These are phyloP conservation scores for Prosopis cineraria DNA, from an alignment of 306 rosid genomes.

Conservation along the genomic window DNA sequence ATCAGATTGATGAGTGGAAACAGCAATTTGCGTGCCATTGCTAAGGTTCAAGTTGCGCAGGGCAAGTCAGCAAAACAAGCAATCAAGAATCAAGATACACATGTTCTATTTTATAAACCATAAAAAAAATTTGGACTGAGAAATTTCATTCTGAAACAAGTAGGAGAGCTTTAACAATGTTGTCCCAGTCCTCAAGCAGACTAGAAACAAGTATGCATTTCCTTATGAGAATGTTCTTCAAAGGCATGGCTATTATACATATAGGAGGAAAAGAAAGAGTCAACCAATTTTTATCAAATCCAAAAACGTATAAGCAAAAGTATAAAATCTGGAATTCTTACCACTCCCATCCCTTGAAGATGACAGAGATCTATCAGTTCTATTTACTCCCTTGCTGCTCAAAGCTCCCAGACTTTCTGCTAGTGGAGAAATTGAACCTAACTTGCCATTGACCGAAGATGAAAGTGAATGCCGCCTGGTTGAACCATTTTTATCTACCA, in stretches of 20 bases:
- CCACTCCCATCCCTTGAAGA: neutral
- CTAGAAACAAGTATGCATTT: neutral
- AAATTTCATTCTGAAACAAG: neutral
- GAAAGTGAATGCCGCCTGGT: slow-evolving; percentile 47
- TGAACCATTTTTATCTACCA: slow-evolving; percentile 29
- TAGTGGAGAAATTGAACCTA: slow-evolving; percentile 34
- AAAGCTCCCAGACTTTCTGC: slow-evolving; percentile 25
- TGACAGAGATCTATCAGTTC: slow-evolving; percentile 29
- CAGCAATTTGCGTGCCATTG: neutral
- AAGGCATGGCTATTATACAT: neutral
- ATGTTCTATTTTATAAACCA: neutral
- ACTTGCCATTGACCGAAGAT: slow-evolving; percentile 30
- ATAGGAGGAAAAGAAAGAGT: no score
- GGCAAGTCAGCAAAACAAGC: neutral
- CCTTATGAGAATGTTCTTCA: neutral
- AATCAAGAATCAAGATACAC: slow-evolving; percentile 8
- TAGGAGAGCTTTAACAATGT: neutral
- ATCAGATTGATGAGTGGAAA: neutral
- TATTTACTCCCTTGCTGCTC: slow-evolving; percentile 38
- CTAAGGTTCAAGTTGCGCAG: neutral
- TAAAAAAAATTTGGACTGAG: neutral
- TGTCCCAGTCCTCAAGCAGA: neutral
- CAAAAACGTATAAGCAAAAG: no score
- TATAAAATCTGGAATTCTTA: no score
- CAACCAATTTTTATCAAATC: no score